phyloP scores from a whole-genome alignment of 768 basidiomycete genomes.

The Dendrothele bispora region DNA sequence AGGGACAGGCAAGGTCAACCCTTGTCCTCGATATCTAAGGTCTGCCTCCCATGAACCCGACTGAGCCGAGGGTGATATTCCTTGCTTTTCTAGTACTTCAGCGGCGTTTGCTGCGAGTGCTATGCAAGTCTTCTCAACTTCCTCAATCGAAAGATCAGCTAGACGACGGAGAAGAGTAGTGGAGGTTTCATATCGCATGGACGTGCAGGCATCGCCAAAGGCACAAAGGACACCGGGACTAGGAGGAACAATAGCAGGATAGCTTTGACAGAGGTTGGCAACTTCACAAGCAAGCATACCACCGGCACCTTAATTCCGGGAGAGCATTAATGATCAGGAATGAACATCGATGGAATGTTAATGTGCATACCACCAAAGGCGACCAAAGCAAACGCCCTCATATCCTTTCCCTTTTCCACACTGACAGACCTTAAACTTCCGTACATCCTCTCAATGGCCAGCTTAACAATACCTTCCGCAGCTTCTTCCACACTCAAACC shows the following conservation, averaged over 20 bases:
- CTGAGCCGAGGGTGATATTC: conserved; percentile 12
- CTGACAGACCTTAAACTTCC: conserved; percentile 28
- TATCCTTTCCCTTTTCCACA: conserved; percentile 30
- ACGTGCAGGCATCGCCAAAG: conserved; percentile 27
- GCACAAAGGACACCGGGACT: conserved; percentile 31
- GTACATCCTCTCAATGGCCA: conserved; percentile 29
- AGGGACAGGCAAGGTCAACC: conserved; percentile 19
- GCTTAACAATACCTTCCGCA: conserved; percentile 27
- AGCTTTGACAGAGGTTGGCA: conserved; percentile 20
- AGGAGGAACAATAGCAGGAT: conserved; percentile 27
- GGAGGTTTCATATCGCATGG: conserved; percentile 24
- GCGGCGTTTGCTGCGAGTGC: conserved; percentile 17
- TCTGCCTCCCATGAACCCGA: conserved; percentile 22
- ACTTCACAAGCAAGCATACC: conserved; percentile 26
- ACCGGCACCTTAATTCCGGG: conserved; percentile 16
- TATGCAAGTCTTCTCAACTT: conserved; percentile 15
- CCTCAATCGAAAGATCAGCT: conserved; percentile 15
- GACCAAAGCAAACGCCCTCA: conserved; percentile 25
- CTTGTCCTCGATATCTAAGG: conserved; percentile 28
- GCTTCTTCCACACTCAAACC: conserved; percentile 22
- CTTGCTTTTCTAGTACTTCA: conserved; percentile 20
- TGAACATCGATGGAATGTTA: too few species aligned
- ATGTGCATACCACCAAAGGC: conserved; percentile 19
- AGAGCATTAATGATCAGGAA: background rate
- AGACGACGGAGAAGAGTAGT: conserved; percentile 22